phyloP scores from a whole-genome alignment of 2,329 filamentous ascomycete genomes.

The Cryphonectria japonica region DNA sequence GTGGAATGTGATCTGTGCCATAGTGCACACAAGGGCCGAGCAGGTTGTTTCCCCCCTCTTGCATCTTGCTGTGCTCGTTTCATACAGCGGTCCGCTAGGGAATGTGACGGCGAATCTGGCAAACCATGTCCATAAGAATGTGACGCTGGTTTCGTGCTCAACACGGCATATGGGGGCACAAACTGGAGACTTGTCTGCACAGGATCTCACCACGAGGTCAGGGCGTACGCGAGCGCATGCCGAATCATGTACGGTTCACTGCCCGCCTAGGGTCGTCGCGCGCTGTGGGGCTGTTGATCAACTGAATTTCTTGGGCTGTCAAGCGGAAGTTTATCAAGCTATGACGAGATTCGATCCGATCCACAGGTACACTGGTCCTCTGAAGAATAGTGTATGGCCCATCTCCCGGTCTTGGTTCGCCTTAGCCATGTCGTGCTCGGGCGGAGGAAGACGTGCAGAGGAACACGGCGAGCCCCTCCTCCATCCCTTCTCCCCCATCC shows the following conservation, averaged over 20 bases:
- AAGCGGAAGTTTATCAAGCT: not conserved
- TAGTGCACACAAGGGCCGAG: not conserved
- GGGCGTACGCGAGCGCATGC: not conserved
- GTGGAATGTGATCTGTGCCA: not conserved
- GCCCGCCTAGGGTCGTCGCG: not conserved
- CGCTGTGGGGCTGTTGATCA: not conserved
- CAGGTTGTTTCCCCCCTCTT: not conserved
- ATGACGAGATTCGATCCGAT: not conserved
- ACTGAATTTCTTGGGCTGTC: not conserved
- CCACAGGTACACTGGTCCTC: not conserved
- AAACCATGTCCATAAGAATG: not conserved
- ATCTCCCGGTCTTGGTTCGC: slow-evolving; percentile 7
- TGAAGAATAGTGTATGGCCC: not conserved
- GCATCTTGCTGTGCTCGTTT: not conserved
- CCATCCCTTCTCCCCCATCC: not conserved
- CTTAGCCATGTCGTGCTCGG: not conserved
- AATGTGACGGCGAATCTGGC: not conserved
- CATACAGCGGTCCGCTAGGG: not conserved
- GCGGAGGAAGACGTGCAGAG: not conserved
- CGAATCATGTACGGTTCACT: not conserved
- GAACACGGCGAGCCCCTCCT: not conserved
- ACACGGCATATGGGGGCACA: not conserved
- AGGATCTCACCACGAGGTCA: not conserved
- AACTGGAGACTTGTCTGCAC: not conserved
- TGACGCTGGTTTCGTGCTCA: not conserved